A percentile compares a stretch with the other conserved stretches of the same genome.
phyloP scores from a whole-genome alignment of 306 rosid genomes.

The Phaseolus lunatus region DNA sequence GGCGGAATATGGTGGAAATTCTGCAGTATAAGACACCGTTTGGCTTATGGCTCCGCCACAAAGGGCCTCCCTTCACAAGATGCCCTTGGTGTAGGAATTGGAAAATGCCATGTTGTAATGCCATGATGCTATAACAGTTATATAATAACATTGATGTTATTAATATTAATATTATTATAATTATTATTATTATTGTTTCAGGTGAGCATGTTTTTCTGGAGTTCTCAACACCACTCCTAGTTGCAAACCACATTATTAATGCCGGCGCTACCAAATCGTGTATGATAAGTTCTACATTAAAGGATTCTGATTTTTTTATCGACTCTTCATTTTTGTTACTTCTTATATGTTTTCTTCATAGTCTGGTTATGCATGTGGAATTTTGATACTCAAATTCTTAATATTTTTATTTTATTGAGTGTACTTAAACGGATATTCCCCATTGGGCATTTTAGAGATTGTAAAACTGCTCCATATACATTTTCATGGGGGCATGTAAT shows the following conservation, averaged over 20 bases:
- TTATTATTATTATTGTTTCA: constrained; percentile 40
- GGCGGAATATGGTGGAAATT: neutral
- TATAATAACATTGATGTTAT: neutral
- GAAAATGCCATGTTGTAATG: neutral
- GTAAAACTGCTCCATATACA: neutral
- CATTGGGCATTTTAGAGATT: neutral
- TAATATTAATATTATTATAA: constrained; percentile 1
- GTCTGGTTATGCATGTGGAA: constrained; percentile 16
- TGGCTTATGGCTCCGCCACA: neutral
- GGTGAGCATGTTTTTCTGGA: constrained; percentile 87
- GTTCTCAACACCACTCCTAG: constrained; percentile 64
- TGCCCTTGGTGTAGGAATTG: neutral
- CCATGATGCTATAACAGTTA: neutral
- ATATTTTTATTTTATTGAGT: neutral
- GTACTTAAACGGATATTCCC: neutral
- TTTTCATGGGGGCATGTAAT: neutral
- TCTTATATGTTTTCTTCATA: neutral
- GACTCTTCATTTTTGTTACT: neutral
- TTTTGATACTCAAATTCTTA: constrained; percentile 4
- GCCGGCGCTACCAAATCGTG: constrained; percentile 82
- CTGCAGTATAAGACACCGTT: neutral
- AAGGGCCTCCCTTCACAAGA: neutral
- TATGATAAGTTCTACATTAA: constrained; percentile 51
- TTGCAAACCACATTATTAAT: constrained; percentile 80
- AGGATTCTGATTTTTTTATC: neutral